These are phyloP conservation scores for Trichosporon sp. DNA, from an alignment of 1,284 basidiomycete species.

Conservation along the genomic window DNA sequence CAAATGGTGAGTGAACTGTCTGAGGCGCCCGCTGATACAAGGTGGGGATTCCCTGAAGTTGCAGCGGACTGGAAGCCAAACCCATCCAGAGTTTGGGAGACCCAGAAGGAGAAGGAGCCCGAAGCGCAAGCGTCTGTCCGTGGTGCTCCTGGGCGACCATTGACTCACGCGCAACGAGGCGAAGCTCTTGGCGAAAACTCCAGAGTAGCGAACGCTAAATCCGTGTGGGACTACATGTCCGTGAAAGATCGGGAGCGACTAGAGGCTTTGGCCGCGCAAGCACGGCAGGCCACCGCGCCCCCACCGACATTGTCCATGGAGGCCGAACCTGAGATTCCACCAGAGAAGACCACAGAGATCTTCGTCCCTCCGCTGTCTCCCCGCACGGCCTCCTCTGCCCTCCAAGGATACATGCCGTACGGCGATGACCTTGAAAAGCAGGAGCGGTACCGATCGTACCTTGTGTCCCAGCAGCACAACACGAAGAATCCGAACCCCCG, in stretches of 20 bases:
- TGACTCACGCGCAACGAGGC: slow-evolving; percentile 62
- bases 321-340: slow-evolving; percentile 21
- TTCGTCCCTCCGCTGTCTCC: slow-evolving; percentile 61
- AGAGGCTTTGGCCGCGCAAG: slow-evolving; percentile 56
- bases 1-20: slow-evolving; percentile 59
- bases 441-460: slow-evolving; percentile 75
- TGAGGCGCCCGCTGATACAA: slow-evolving; percentile 37
- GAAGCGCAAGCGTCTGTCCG: slow-evolving; percentile 48
- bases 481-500: slow-evolving; percentile 51
- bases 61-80: slow-evolving; percentile 80
- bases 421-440: slow-evolving; percentile 72
- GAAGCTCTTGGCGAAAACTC: slow-evolving; percentile 75
- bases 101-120: slow-evolving; percentile 52
- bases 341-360: slow-evolving; percentile 40
- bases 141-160: slow-evolving; percentile 30
- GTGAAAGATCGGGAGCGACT: slow-evolving; percentile 83
- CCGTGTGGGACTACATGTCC: slow-evolving; percentile 89
- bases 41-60: slow-evolving; percentile 74
- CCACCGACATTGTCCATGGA: slow-evolving; percentile 27
- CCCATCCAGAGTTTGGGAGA: slow-evolving; percentile 71
- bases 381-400: slow-evolving; percentile 75
- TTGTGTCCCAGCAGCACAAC: slow-evolving; percentile 63
- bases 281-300: slow-evolving; percentile 18
- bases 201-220: slow-evolving; percentile 53
- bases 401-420: slow-evolving; percentile 87